phyloP scores from a whole-genome alignment of 306 rosid genomes.

The Cucurbita maxima region DNA sequence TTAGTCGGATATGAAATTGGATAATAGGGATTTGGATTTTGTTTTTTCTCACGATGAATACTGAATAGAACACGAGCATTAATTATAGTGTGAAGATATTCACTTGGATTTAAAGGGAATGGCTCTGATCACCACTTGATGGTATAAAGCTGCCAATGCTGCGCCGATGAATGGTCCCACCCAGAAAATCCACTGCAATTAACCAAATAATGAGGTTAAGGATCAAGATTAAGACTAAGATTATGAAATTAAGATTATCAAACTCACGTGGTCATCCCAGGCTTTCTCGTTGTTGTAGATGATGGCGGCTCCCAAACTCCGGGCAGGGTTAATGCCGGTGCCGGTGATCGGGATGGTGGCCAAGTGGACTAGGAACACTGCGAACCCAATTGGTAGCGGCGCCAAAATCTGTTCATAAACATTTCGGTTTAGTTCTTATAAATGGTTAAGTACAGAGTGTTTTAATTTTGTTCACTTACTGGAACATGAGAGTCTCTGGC shows the following conservation, averaged over 20 bases:
- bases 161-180: slow-evolving; percentile 49
- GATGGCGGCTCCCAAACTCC: slow-evolving; percentile 48
- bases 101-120: slow-evolving; percentile 27
- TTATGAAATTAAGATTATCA: too few species aligned
- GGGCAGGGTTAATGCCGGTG: slow-evolving; percentile 48
- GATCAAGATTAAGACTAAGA: too few species aligned
- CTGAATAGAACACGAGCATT: too few species aligned
- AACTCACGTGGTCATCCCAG: slow-evolving; percentile 41
- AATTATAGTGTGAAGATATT: too few species aligned
- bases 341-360: slow-evolving; percentile 52
- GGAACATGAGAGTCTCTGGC: slow-evolving; percentile 66
- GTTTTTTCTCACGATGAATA: too few species aligned
- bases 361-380: slow-evolving; percentile 47
- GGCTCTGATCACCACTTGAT: slow-evolving; percentile 43
- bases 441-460: too few species aligned
- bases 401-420: slow-evolving; percentile 50
- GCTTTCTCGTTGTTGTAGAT: slow-evolving; percentile 28
- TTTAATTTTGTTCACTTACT: slow-evolving; percentile 14
- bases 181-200: slow-evolving; percentile 64
- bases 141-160: slow-evolving; percentile 45
- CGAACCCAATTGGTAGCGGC: slow-evolving; percentile 86
- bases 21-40: too few species aligned
- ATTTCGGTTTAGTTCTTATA: background rate
- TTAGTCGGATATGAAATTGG: too few species aligned
- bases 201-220: too few species aligned